These are phyloP conservation scores for Fusarium decemcellulare DNA, from an alignment of 2,329 filamentous ascomycete species.

Conservation along the genomic window DNA sequence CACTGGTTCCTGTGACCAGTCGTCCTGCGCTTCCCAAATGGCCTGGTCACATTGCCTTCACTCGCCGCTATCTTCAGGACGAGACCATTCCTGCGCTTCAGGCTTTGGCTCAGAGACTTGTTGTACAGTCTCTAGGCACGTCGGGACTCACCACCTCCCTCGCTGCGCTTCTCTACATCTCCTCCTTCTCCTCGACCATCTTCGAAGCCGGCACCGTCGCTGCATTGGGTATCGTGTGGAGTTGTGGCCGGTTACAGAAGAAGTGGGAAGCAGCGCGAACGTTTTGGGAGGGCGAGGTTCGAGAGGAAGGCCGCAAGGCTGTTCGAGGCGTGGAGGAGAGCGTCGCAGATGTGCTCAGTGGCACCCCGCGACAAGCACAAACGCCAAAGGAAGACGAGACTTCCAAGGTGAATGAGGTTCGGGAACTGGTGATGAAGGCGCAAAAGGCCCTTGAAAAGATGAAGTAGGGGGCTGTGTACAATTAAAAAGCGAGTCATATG, in stretches of 20 bases:
- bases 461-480: slow-evolving; percentile 54
- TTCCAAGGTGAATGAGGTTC: slow-evolving; percentile 52
- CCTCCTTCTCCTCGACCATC: slow-evolving; percentile 64
- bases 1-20: slow-evolving; percentile 40
- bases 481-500: slow-evolving; percentile 32
- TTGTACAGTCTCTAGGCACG: slow-evolving; percentile 82
- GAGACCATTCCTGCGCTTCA: slow-evolving; percentile 80
- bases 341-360: slow-evolving; percentile 62
- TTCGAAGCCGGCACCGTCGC: slow-evolving; percentile 76
- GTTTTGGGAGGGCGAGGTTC: slow-evolving; percentile 77
- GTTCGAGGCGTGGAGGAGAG: slow-evolving; percentile 69
- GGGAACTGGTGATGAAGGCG: slow-evolving; percentile 63
- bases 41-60: slow-evolving; percentile 81
- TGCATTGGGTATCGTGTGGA: slow-evolving; percentile 72
- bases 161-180: slow-evolving; percentile 70
- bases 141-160: slow-evolving; percentile 73
- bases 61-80: slow-evolving; percentile 76
- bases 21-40: slow-evolving; percentile 64
- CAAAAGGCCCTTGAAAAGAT: slow-evolving; percentile 63
- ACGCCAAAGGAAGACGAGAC: slow-evolving; percentile 35
- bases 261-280: slow-evolving; percentile 72
- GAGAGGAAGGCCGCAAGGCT: slow-evolving; percentile 76
- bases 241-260: slow-evolving; percentile 71
- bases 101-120: slow-evolving; percentile 79
- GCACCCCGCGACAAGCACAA: slow-evolving; percentile 3